Evolutionary conservation across 768 basidiomycete genomes (phyloP).

Genomic region (Strobilomyces dryophilus): DNA sequence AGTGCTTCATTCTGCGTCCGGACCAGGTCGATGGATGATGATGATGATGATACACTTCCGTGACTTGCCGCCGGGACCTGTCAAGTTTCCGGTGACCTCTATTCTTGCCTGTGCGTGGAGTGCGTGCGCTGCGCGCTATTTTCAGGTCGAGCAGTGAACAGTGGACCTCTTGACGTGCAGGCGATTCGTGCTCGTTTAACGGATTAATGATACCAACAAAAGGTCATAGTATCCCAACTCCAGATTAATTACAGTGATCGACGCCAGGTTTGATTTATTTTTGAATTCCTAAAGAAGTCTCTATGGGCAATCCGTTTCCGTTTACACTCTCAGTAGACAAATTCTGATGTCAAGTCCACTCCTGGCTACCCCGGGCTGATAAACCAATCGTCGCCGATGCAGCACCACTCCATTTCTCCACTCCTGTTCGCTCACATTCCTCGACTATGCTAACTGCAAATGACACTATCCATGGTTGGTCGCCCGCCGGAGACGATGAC

Average conservation of each 20-base stretch:
- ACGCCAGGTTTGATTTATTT: constrained; percentile 10
- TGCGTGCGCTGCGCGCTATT: too few relatives aligned
- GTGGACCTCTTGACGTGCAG: background rate
- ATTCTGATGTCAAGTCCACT: background rate
- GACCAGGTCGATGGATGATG: background rate
- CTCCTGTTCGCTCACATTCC: background rate
- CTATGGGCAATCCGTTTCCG: constrained; percentile 2
- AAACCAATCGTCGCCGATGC: background rate
- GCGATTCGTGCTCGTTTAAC: background rate
- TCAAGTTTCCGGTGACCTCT: background rate
- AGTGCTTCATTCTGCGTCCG: background rate
- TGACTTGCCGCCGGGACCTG: background rate
- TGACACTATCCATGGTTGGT: constrained; percentile 24
- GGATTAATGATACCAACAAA: background rate
- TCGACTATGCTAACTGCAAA: constrained; percentile 9
- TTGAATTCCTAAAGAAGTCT: constrained; percentile 2
- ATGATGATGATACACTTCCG: background rate
- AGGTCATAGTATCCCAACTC: background rate
- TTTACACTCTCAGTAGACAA: constrained; percentile 1
- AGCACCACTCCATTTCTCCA: background rate
- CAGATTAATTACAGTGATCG: constrained; percentile 6
- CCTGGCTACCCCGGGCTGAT: constrained; percentile 2
- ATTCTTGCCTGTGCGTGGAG: background rate
- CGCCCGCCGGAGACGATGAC: constrained; percentile 25
- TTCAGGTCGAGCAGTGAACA: too few relatives aligned